phyloP scores from a whole-genome alignment of 257 asterid genomes.

The Solanum paucissectum region DNA sequence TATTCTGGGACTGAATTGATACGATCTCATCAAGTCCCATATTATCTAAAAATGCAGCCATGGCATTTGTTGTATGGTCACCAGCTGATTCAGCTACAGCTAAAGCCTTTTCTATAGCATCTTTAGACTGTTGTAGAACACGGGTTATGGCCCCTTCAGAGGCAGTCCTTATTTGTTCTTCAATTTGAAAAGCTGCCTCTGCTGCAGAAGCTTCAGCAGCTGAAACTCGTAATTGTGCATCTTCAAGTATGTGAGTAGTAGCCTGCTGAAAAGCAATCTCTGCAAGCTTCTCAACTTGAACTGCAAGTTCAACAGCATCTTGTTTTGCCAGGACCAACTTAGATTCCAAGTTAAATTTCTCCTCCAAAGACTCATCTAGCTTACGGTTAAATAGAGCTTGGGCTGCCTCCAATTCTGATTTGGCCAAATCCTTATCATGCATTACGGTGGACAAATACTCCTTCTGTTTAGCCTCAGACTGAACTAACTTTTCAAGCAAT shows the following conservation, averaged over 20 bases:
- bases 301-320: slow-evolving; percentile 38
- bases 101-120: slow-evolving; percentile 32
- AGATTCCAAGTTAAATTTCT: slow-evolving; percentile 25
- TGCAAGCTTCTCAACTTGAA: slow-evolving; percentile 34
- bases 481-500: slow-evolving; percentile 24
- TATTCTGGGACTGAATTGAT: slow-evolving; percentile 13
- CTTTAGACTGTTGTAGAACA: slow-evolving; percentile 23
- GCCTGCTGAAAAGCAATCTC: slow-evolving; percentile 34
- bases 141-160: slow-evolving; percentile 21
- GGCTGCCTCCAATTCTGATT: slow-evolving; percentile 29
- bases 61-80: slow-evolving; percentile 20
- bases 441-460: slow-evolving; percentile 17
- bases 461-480: slow-evolving; percentile 20
- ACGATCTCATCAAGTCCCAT: slow-evolving; percentile 16
- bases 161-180: slow-evolving; percentile 23
- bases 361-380: slow-evolving; percentile 22
- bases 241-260: slow-evolving; percentile 32
- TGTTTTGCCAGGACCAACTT: slow-evolving; percentile 31
- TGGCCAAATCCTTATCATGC: slow-evolving; percentile 24
- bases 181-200: slow-evolving; percentile 27
- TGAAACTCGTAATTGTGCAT: slow-evolving; percentile 26
- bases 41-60: slow-evolving; percentile 15
- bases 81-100: slow-evolving; percentile 29
- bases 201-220: slow-evolving; percentile 34
- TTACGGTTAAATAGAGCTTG: slow-evolving; percentile 21